Percentiles rank a stretch among this genome's conserved stretches.
These are phyloP conservation scores for Wolfiporia cocos DNA, from an alignment of 1,284 basidiomycete genomes.

Conservation along the genomic window DNA sequence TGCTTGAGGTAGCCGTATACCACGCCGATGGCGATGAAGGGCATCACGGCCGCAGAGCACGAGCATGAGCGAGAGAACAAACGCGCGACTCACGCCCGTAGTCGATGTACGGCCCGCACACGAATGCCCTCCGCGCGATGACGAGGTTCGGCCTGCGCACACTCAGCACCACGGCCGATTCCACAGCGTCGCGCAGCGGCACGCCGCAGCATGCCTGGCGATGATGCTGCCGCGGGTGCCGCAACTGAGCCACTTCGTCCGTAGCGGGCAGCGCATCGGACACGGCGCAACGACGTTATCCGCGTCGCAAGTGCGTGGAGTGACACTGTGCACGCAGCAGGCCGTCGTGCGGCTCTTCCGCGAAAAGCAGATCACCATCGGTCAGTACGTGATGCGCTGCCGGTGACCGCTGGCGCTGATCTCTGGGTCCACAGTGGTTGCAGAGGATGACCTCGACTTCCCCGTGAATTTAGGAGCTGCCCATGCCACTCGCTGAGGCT, in stretches of 20 bases:
- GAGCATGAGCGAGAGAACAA: conserved; percentile 15
- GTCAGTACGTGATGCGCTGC: neutral
- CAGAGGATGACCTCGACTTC: conserved; percentile 86
- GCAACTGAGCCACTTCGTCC: conserved; percentile 48
- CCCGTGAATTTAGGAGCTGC: conserved; percentile 38
- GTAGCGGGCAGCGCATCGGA: conserved; percentile 63
- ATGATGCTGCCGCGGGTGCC: conserved; percentile 55
- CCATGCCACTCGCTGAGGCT: conserved; percentile 1
- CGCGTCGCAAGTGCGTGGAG: conserved; percentile 41
- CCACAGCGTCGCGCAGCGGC: conserved; percentile 76
- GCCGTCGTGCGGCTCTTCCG: conserved; percentile 62
- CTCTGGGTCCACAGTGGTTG: conserved; percentile 82
- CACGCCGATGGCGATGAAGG: conserved; percentile 66
- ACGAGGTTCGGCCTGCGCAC: conserved; percentile 71
- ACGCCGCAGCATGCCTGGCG: conserved; percentile 64
- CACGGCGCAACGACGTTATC: conserved; percentile 40
- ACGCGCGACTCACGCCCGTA: conserved; percentile 38
- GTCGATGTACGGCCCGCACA: conserved; percentile 73
- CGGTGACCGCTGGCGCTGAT: too few relatives aligned
- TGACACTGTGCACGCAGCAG: conserved; percentile 46
- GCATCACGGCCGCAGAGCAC: conserved; percentile 32
- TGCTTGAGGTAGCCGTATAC: conserved; percentile 81
- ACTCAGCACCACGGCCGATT: too few relatives aligned
- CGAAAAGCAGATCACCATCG: conserved; percentile 42
- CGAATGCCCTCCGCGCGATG: conserved; percentile 63